These are phyloP conservation scores for Pleurotus cornucopiae DNA, from an alignment of 768 basidiomycete genomes.

Conservation along the genomic window DNA sequence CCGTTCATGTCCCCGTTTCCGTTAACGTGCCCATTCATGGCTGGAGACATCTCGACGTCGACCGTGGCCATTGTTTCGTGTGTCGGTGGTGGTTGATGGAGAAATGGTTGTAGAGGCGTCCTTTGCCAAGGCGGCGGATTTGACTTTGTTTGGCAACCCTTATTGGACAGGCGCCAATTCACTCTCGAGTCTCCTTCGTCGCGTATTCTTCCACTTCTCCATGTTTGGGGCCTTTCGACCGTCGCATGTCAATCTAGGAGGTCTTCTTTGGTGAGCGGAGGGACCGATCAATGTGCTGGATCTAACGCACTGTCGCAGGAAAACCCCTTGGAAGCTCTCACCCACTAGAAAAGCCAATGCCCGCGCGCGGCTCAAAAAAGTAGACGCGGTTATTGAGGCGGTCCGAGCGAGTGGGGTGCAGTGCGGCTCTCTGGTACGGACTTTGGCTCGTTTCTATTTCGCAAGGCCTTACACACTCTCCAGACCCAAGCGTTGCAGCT, in stretches of 20 bases:
- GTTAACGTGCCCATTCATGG: constrained; percentile 37
- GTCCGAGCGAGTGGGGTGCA: constrained; percentile 79
- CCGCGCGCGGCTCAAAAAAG: constrained; percentile 82
- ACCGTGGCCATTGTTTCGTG: too few relatives aligned
- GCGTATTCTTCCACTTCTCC: constrained; percentile 10
- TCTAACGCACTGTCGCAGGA: constrained; percentile 50
- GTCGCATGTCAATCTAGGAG: constrained; percentile 60
- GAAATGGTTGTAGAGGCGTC: too few relatives aligned
- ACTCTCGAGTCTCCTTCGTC: background rate
- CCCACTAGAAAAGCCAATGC: constrained; percentile 90
- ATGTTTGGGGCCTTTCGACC: constrained; percentile 91
- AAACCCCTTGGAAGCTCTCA: constrained; percentile 91
- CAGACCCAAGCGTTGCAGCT: constrained; percentile 74
- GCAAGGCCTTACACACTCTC: background rate
- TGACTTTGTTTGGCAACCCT: background rate
- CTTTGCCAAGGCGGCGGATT: background rate
- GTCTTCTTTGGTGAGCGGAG: constrained; percentile 75
- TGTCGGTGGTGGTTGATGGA: too few relatives aligned
- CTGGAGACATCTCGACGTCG: background rate
- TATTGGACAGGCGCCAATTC: background rate
- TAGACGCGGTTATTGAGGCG: constrained; percentile 90
- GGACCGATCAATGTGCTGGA: background rate
- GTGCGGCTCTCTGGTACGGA: constrained; percentile 68
- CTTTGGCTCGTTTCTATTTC: background rate
- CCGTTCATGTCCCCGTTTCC: constrained; percentile 38